These are phyloP conservation scores for Clathrospora elynae DNA, from an alignment of 2,329 filamentous ascomycete genomes.

Conservation along the genomic window DNA sequence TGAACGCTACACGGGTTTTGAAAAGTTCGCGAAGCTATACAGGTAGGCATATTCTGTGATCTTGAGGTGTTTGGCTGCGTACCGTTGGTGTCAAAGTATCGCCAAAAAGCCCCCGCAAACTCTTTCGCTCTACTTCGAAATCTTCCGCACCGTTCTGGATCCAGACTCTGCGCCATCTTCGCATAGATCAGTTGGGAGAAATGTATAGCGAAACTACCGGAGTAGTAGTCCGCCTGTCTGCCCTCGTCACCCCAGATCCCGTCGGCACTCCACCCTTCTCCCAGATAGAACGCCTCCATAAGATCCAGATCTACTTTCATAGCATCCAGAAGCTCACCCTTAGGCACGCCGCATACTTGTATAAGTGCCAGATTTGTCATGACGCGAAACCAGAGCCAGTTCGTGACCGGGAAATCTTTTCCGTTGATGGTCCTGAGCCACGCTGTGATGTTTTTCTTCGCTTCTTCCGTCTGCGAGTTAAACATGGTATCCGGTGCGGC, in stretches of 20 bases:
- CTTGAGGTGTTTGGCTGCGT: background rate
- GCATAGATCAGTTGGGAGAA: slow-evolving; percentile 57
- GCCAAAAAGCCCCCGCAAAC: slow-evolving; percentile 54
- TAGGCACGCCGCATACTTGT: slow-evolving; percentile 49
- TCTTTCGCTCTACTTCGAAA: slow-evolving; percentile 51
- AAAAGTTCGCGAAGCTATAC: background rate
- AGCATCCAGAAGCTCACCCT: slow-evolving; percentile 40
- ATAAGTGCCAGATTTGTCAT: slow-evolving; percentile 56
- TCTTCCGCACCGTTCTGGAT: slow-evolving; percentile 45
- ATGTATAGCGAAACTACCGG: slow-evolving; percentile 60
- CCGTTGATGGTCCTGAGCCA: slow-evolving; percentile 55
- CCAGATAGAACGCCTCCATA: slow-evolving; percentile 54
- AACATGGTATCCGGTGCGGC: slow-evolving; percentile 50
- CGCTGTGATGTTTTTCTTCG: slow-evolving; percentile 45
- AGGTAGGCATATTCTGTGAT: background rate
- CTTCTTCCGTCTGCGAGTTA: slow-evolving; percentile 29
- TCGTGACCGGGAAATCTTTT: slow-evolving; percentile 55
- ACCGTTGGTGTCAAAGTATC: slow-evolving; percentile 57
- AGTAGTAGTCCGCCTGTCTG: slow-evolving; percentile 59
- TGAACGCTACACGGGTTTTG: background rate
- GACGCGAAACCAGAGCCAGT: slow-evolving; percentile 61
- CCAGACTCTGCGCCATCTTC: slow-evolving; percentile 52
- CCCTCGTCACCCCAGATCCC: slow-evolving; percentile 51
- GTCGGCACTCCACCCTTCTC: slow-evolving; percentile 57
- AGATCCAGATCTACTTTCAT: slow-evolving; percentile 53